Evolutionary conservation across 139 green algal species (phyloP), one percentile per base, ranked within the genome.

Genomic region (Volvox africanus): DNA sequence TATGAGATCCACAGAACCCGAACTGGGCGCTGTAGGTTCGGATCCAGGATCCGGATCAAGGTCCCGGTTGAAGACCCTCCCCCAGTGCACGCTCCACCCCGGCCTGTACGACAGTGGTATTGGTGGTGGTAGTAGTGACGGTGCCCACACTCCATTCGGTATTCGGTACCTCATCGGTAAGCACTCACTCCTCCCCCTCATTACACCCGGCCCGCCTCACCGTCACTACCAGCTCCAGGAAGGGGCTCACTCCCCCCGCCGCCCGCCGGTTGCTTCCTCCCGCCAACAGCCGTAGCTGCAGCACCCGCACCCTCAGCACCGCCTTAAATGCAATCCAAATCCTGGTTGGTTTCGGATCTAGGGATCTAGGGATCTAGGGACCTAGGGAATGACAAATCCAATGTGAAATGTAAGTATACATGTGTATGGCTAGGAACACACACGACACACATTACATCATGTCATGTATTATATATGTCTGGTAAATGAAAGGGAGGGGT

Each of bases 141-240:
- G 2, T 79, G 28, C 71, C 26, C 26, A n/a, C 71, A 2, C 71
- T 55, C 30, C 75, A 2, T 20, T 30, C 71, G 28, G 71, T 26
- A 16, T 30, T 30, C 71, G 18, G 71, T 30, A 36, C 79, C 14
- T 28, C 36, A n/a, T n/a, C n/a, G n/a, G n/a, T n/a, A n/a, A n/a
- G 79, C 79, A 24, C 35, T 18, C 79, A 24, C 79, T 14, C 21
- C 20, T 50, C 36, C 79, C 36, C 36, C 33, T 20, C 33, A 30
- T n/a, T n/a, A n/a, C 77, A 30, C 77, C 77, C 19, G 17, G 24
- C 77, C 77, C 77, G 22, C 11, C 82, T 17, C 83, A 88, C 83
- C 68, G 81, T 68, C 85, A 82, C 28, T n/a, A 71, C 69, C 68
- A 89, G 85, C 85, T 89, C 85, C 69, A 89, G 37, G 14, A 82